Evolutionary conservation across 352 stramenopile genomes (phyloP).

Genomic region (Phytophthora meadii): DNA sequence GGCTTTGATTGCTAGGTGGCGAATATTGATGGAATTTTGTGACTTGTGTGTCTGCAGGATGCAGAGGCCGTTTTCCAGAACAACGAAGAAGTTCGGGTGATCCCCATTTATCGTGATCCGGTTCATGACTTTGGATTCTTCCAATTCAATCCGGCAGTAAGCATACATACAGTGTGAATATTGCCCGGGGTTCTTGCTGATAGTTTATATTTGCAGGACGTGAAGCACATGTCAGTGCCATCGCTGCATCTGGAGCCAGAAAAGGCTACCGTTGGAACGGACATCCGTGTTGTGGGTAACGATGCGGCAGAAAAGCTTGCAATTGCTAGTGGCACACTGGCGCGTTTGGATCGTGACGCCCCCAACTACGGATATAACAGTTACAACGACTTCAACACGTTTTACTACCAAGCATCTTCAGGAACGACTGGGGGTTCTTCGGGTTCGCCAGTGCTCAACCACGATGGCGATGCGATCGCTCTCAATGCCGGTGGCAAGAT

Average conservation of each 20-base stretch:
- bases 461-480: constrained; percentile 88
- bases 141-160: constrained; percentile 86
- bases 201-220: constrained; percentile 51
- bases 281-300: constrained; percentile 94
- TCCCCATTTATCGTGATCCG: constrained; percentile 92
- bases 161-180: neutral
- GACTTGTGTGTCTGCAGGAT: constrained; percentile 46
- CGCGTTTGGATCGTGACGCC: constrained; percentile 90
- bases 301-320: constrained; percentile 93
- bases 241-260: constrained; percentile 83
- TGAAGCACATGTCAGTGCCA: constrained; percentile 85
- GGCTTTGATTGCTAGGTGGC: neutral
- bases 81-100: constrained; percentile 94
- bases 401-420: constrained; percentile 93
- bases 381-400: constrained; percentile 96
- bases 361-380: constrained; percentile 90
- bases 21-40: neutral
- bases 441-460: constrained; percentile 89
- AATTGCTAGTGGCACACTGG: constrained; percentile 92
- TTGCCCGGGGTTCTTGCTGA: neutral
- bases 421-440: constrained; percentile 81
- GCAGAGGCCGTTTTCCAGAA: constrained; percentile 94
- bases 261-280: constrained; percentile 89
- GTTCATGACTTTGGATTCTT: constrained; percentile 95
- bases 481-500: constrained; percentile 93